Base-by-base conservation (phyloP, 805 yeast species). In the Barnettozyma salicaria region DNA sequence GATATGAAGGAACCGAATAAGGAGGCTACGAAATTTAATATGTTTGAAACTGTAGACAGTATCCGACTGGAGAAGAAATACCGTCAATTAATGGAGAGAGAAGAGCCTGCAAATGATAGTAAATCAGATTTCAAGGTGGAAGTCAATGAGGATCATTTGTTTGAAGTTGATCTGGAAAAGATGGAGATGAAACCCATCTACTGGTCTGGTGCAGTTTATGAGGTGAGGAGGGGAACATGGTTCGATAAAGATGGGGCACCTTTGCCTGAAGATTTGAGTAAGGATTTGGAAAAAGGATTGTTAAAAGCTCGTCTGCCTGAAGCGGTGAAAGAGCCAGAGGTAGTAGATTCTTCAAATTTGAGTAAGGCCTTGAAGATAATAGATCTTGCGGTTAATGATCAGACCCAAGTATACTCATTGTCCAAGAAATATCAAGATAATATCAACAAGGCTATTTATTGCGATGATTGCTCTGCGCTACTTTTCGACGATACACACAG, bases 161-260 rank as follows among this genome's bases (percentile, higher is more conserved):
- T 83, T 50, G 75, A 77, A 49, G 96, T 87, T 5, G 76, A 86
- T 50, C 42, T 90, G 16, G 44, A 53, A 1, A 58, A 61, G 6
- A 68, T 77, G 58, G 68, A 67, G 33, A 56, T 89, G 49, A 46
- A 60, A 4, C 94, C 97, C 0, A 71, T 79, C 0, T 90, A 78
- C 55, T 90, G 97, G 97, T 78, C 76, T 7, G 97, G 97, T 1
- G 92, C 96, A 0, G 61, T 65, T 1, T 90, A 78, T 53, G 88
- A 84, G 42, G 81, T 90, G 1, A 66, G 96, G 31, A 63, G 97
- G 37, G 96, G 96, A 1, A 56, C 77, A 1, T 90, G 97, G 97
- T 87, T 86, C 55, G 61, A 67, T 25, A 54, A 70, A 8, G 73
- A 73, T 34, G 75, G 76, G 1, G 50, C 52, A 5, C 94, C 94